Evolutionary conservation across 2,329 filamentous ascomycete species (phyloP), one percentile per base, ranked within the genome.

Genomic region (Monosporascus ibericus): DNA sequence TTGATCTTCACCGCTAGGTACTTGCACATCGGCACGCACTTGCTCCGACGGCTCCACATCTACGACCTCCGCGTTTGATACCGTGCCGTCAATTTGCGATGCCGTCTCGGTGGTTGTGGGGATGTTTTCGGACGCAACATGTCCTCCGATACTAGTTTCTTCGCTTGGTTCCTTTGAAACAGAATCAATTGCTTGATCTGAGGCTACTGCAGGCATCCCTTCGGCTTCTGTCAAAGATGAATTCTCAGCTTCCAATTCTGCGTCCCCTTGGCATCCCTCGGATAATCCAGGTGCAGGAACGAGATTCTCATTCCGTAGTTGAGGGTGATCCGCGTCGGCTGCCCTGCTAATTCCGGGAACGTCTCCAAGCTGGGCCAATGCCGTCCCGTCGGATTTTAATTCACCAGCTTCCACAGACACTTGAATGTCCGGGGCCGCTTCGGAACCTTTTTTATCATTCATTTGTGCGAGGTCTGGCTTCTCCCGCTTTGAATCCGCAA

Each of bases 1-100:
- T 50, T 60, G 47, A n/a, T 57, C 55, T 58, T 62, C 60, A 63
- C 58, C 58, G 60, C 60, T 46, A 47, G 50, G 49, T 56, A 48
- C 42, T 25, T 40, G 4, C 14, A 14, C 20, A 49, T 60, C 55
- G 54, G 55, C 56, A 49, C 58, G 54, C 58, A 53, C 50, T 27
- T 42, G 39, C 30, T 34, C 30, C 48, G 51, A 51, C 55, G 61
- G 56, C 54, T 58, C 58, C 54, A 59, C 57, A 49, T 60, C 50
- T 37, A 11, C 39, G 44, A 48, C 50, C 38, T 52, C 50, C 47
- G 54, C 55, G 27, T 54, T 48, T 49, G 50, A 49, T 52, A 58
- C 57, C 25, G 52, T 51, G 37, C 47, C 44, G 48, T 54, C 56
- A 47, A 47, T 34, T 50, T 53, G 51, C 25, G 39, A 40, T 24